These are phyloP conservation scores for Oxytropis ochrocephala DNA, from an alignment of 306 rosid genomes.

Conservation along the genomic window DNA sequence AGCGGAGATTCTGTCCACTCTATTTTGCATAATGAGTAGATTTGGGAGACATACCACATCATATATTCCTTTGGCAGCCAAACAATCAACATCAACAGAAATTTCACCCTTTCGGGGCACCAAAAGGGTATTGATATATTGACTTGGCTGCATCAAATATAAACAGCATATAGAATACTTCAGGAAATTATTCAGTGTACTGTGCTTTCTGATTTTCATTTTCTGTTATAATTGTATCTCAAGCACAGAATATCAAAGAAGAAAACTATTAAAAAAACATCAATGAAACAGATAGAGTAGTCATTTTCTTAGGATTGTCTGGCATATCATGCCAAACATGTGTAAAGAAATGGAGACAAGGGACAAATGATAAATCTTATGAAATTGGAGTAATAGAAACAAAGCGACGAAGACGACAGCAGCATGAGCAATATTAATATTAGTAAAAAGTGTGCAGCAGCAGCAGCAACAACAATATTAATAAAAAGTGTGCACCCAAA, in stretches of 20 bases:
- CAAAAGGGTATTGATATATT: conserved; percentile 66
- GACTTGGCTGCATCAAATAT: conserved; percentile 54
- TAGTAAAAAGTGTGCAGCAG: not conserved
- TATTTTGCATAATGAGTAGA: conserved; percentile 5
- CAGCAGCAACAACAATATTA: no score
- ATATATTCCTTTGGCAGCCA: conserved; percentile 70
- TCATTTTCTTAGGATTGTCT: not conserved
- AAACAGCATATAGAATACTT: not conserved
- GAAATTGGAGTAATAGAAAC: not conserved
- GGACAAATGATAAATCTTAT: not conserved
- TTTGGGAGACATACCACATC: conserved; percentile 62
- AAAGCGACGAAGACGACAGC: not conserved
- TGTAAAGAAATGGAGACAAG: conserved; percentile 1
- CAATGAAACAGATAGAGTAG: not conserved
- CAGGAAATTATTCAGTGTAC: not conserved
- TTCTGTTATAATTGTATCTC: not conserved
- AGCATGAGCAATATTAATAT: no score
- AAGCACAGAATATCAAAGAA: not conserved
- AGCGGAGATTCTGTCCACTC: not conserved
- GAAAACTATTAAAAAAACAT: not conserved
- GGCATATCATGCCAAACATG: not conserved
- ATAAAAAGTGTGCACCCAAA: not conserved
- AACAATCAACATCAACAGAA: conserved; percentile 46
- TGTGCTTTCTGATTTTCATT: not conserved
- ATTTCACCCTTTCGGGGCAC: conserved; percentile 69